Evolutionary conservation across 495 filamentous ascomycete genomes (phyloP).

Genomic region (Neurospora sp.): DNA sequence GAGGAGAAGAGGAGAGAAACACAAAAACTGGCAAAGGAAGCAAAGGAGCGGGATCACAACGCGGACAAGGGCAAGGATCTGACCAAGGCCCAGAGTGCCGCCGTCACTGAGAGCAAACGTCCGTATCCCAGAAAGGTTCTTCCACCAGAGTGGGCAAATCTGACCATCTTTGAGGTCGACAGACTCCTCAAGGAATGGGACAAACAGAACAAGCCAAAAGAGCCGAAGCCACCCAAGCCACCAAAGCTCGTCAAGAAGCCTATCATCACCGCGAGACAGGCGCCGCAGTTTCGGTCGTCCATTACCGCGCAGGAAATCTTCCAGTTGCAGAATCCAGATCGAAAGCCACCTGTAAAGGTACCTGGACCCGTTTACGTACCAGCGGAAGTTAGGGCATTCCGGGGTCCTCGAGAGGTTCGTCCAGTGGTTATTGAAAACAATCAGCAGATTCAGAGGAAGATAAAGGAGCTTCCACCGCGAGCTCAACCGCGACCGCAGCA

Average conservation of each 20-base stretch:
- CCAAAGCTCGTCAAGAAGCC: neutral
- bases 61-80: fast-evolving
- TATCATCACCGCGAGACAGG: neutral
- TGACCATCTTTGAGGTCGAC: neutral
- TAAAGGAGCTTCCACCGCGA: neutral
- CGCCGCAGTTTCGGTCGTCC: neutral
- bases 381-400: neutral
- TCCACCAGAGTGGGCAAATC: neutral
- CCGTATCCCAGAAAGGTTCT: neutral
- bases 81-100: neutral
- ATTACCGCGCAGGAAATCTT: neutral
- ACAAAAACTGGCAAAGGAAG: neutral
- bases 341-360: neutral
- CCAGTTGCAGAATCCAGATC: neutral
- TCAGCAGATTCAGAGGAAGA: neutral
- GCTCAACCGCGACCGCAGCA: neutral
- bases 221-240: neutral
- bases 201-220: neutral
- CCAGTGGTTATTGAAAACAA: neutral
- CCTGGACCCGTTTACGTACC: neutral
- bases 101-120: neutral
- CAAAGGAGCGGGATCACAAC: neutral
- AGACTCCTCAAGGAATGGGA: neutral
- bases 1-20: neutral
- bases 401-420: neutral